A percentile compares a stretch with the other conserved stretches of the same genome.
phyloP scores from a whole-genome alignment of 176 grass and related monocot genomes.

The Chloris gayana region DNA sequence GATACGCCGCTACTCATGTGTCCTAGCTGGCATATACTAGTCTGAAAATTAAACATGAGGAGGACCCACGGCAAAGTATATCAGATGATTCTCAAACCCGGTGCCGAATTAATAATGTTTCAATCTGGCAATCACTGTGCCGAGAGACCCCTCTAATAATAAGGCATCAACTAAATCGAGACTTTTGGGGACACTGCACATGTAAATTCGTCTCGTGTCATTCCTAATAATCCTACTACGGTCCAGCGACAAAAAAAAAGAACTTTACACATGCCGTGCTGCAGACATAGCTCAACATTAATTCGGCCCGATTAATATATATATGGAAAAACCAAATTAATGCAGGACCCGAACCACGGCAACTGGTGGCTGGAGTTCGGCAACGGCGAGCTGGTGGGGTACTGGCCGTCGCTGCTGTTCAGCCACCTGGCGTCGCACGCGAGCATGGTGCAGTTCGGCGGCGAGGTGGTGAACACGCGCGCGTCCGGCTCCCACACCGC shows the following conservation, averaged over 20 bases:
- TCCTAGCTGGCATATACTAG: no score
- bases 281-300: background rate
- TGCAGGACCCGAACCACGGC: conserved; percentile 82
- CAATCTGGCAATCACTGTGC: background rate
- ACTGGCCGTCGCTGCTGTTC: conserved; percentile 91
- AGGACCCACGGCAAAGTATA: background rate
- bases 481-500: conserved; percentile 61
- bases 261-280: background rate
- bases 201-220: background rate
- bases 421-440: conserved; percentile 81
- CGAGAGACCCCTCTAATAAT: no score
- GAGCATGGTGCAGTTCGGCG: conserved; percentile 93
- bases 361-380: conserved; percentile 99
- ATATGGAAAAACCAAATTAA: background rate
- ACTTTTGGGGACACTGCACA: no score
- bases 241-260: no score
- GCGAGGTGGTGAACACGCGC: conserved; percentile 79
- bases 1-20: background rate
- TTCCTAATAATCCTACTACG: background rate
- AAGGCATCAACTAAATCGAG: no score
- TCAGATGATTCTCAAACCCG: background rate
- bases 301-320: no score
- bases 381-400: conserved; percentile 67
- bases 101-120: background rate
- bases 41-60: background rate